Evolutionary conservation across 225 moss, liverwort and hornwort genomes (phyloP).

Genomic region (Sphagnum contortum): DNA sequence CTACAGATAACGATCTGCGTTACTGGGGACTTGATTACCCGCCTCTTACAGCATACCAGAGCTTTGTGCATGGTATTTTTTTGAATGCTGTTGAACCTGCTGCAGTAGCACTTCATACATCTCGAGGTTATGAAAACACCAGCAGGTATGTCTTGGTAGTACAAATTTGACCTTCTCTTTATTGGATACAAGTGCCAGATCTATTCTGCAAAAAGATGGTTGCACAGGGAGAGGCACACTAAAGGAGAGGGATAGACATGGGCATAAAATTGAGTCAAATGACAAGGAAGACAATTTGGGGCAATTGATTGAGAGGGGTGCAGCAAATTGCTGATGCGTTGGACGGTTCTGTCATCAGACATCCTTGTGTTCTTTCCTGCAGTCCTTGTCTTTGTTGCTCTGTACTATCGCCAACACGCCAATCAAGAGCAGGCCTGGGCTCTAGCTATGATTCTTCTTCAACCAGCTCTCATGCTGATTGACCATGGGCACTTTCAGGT

Average conservation of each 20-base stretch:
- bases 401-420: slow-evolving; percentile 38
- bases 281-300: slow-evolving; percentile 5
- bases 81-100: slow-evolving; percentile 58
- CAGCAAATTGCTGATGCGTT: slow-evolving; percentile 99
- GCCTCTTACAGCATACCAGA: slow-evolving; percentile 91
- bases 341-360: slow-evolving; percentile 97
- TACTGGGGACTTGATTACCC: slow-evolving; percentile 98
- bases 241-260: too few species aligned
- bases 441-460: slow-evolving; percentile 69
- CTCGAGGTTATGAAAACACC: slow-evolving; percentile 69
- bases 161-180: too few species aligned
- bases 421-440: slow-evolving; percentile 64
- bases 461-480: slow-evolving; percentile 85
- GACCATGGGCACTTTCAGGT: slow-evolving; percentile 99
- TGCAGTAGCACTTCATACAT: slow-evolving; percentile 70
- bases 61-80: slow-evolving; percentile 65
- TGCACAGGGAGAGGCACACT: too few species aligned
- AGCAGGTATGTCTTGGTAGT: slow-evolving; percentile 40
- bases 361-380: slow-evolving; percentile 99
- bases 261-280: neutral
- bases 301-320: slow-evolving; percentile 63
- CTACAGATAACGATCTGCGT: slow-evolving; percentile 73
- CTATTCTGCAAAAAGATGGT: too few species aligned
- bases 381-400: slow-evolving; percentile 63
- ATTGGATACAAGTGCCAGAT: too few species aligned